Conservation (phyloP, 2,329 filamentous ascomycete species). For the Pseudocercospora ulei region DNA sequence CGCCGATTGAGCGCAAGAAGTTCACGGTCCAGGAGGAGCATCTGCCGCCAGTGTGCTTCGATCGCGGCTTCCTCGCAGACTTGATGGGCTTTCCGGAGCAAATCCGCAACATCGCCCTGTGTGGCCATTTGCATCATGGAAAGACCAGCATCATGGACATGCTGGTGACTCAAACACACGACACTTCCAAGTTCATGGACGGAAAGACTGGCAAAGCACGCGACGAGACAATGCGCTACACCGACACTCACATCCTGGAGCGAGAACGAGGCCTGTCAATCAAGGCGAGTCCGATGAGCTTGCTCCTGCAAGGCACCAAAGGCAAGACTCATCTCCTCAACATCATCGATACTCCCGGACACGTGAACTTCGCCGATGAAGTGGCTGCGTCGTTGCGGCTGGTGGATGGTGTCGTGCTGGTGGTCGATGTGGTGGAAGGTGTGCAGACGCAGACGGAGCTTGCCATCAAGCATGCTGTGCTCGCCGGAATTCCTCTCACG, state of each 20-base stretch:
- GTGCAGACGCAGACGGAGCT: constrained; percentile 97
- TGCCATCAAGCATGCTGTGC: constrained; percentile 88
- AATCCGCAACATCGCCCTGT: constrained; percentile 82
- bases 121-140: constrained; percentile 89
- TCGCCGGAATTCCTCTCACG: constrained; percentile 80
- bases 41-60: constrained; percentile 77
- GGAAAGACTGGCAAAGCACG: constrained; percentile 69
- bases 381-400: constrained; percentile 79
- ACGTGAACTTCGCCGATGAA: constrained; percentile 98
- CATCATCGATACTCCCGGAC: constrained; percentile 88
- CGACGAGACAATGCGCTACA: constrained; percentile 89
- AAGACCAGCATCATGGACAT: constrained; percentile 99
- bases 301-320: constrained; percentile 77
- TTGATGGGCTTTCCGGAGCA: constrained; percentile 94
- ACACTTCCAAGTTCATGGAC: constrained; percentile 68
- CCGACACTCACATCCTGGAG: constrained; percentile 82
- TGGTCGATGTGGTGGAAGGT: constrained; percentile 96
- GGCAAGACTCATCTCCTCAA: constrained; percentile 94
- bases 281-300: constrained; percentile 87
- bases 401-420: constrained; percentile 81
- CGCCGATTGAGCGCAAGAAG: constrained; percentile 86
- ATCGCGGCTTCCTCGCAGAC: constrained; percentile 86
- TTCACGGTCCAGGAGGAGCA: constrained; percentile 92
- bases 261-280: constrained; percentile 82
- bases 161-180: constrained; percentile 90